phyloP scores from a whole-genome alignment of 495 filamentous ascomycete genomes.

The Tuber borchii region DNA sequence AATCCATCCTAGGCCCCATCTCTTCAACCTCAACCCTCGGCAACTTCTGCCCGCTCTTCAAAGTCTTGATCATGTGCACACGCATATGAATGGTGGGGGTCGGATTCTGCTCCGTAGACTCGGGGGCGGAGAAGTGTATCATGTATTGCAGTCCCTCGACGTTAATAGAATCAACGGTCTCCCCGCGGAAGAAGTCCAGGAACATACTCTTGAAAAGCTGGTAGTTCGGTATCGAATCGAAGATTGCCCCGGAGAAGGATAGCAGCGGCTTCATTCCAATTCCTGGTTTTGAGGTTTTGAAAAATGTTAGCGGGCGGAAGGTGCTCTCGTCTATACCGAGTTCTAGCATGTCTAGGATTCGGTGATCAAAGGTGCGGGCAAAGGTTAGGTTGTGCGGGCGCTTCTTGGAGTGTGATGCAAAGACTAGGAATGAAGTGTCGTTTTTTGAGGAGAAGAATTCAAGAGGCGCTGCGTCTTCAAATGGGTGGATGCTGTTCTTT shows the following conservation, averaged over 20 bases:
- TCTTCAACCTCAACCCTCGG: slow-evolving; percentile 90
- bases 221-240: slow-evolving; percentile 72
- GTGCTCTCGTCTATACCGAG: slow-evolving; percentile 59
- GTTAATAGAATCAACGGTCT: slow-evolving; percentile 68
- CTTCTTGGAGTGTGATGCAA: slow-evolving; percentile 82
- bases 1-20: slow-evolving; percentile 92
- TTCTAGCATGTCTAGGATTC: slow-evolving; percentile 90
- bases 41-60: slow-evolving; percentile 74
- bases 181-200: slow-evolving; percentile 81
- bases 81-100: slow-evolving; percentile 72
- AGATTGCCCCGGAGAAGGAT: slow-evolving; percentile 74
- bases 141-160: slow-evolving; percentile 90
- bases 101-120: slow-evolving; percentile 53
- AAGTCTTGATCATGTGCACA: slow-evolving; percentile 74
- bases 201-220: slow-evolving; percentile 80
- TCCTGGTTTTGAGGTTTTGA: slow-evolving; percentile 74
- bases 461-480: slow-evolving; percentile 77
- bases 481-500: slow-evolving; percentile 89
- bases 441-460: slow-evolving; percentile 96
- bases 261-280: slow-evolving; percentile 83
- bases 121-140: slow-evolving; percentile 69
- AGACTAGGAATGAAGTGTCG: slow-evolving; percentile 73
- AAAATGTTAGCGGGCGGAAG: slow-evolving; percentile 62
- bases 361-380: slow-evolving; percentile 71
- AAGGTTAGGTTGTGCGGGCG: slow-evolving; percentile 81